These are phyloP conservation scores for Epichloe sibirici DNA, from an alignment of 2,329 filamentous ascomycete genomes.

Conservation along the genomic window DNA sequence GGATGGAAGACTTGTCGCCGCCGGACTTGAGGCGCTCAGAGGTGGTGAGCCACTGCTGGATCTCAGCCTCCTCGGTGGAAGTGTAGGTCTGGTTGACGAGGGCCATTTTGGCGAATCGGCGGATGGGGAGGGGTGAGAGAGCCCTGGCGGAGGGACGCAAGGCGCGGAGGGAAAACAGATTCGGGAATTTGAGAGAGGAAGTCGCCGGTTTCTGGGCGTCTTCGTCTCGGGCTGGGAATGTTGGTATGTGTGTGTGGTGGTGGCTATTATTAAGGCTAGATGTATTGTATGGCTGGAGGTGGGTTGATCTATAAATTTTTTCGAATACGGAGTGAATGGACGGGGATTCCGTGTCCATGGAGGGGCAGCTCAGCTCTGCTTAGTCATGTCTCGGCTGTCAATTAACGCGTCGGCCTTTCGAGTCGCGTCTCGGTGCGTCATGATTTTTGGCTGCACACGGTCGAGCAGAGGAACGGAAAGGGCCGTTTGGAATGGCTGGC, in stretches of 20 bases:
- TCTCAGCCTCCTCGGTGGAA: conserved; percentile 70
- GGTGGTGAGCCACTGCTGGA: conserved; percentile 78
- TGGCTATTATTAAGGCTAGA: background rate
- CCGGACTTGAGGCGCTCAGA: conserved; percentile 51
- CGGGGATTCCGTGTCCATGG: background rate
- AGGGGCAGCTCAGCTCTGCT: conserved; percentile 1
- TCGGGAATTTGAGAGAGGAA: conserved; percentile 13
- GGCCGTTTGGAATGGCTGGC: background rate
- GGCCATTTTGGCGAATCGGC: conserved; percentile 43
- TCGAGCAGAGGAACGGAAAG: too few relatives aligned
- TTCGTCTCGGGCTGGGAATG: conserved; percentile 5
- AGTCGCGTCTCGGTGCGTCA: conserved; percentile 22
- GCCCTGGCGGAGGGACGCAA: conserved; percentile 20
- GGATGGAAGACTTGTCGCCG: conserved; percentile 52
- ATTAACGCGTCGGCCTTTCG: conserved; percentile 9
- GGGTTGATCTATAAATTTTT: background rate
- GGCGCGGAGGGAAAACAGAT: conserved; percentile 33
- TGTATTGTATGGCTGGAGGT: too few relatives aligned
- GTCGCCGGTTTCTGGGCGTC: background rate
- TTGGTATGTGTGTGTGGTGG: background rate
- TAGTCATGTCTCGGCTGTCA: background rate
- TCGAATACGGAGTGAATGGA: background rate
- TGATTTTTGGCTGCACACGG: conserved; percentile 9
- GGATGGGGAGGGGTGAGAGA: conserved; percentile 24
- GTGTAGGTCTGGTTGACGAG: conserved; percentile 60